Conservation (phyloP, 2,329 filamentous ascomycete species). For the Ophiocordyceps unilateralis region DNA sequence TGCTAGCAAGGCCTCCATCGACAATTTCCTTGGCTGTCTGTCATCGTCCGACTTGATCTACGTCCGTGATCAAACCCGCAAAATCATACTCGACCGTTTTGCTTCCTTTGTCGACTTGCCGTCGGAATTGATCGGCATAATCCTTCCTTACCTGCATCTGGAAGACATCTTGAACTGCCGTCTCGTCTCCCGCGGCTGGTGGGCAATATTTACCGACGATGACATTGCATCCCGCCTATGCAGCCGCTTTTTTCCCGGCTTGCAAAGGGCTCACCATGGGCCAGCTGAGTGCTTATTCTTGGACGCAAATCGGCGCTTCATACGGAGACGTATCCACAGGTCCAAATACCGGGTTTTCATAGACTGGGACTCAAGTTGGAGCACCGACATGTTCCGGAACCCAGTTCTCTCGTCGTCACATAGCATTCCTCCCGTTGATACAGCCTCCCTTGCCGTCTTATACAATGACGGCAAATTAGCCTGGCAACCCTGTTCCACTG, state of each 20-base stretch:
- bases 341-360: constrained; percentile 2
- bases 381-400: constrained; percentile 1
- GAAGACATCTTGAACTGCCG: constrained; percentile 10
- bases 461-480: constrained; percentile 7
- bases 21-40: constrained; percentile 8
- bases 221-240: constrained; percentile 7
- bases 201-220: constrained; percentile 8
- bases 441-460: constrained; percentile 6
- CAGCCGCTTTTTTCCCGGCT: constrained; percentile 11
- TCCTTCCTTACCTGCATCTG: constrained; percentile 8
- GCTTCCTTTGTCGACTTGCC: constrained; percentile 11
- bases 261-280: constrained; percentile 1
- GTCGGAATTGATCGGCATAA: constrained; percentile 9
- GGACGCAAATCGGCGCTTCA: constrained; percentile 2
- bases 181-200: constrained; percentile 11
- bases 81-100: constrained; percentile 2
- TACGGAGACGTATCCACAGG: constrained; percentile 3
- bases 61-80: constrained; percentile 7
- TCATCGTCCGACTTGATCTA: constrained; percentile 12
- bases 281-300: constrained; percentile 4
- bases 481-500: constrained; percentile 9
- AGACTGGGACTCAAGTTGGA: constrained; percentile 5
- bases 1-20: constrained; percentile 5
- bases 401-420: background rate
- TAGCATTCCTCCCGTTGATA: background rate